A percentile compares a stretch with the other conserved stretches of the same genome.
phyloP scores from a whole-genome alignment of 176 grass and related monocot genomes.

The Triticum aestivum region DNA sequence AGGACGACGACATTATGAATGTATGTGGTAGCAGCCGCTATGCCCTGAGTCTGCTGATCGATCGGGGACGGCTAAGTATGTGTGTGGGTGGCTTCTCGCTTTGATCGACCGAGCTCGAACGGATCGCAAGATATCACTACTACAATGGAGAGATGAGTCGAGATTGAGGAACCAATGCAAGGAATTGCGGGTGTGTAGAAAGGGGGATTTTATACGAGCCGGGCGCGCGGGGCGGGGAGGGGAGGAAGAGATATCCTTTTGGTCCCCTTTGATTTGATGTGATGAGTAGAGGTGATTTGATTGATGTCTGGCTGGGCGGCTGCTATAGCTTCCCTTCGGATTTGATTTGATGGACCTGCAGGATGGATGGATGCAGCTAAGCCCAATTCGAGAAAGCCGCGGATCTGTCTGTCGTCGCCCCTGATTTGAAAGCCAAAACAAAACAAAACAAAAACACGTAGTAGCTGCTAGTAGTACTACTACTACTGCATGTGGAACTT shows the following conservation, averaged over 20 bases:
- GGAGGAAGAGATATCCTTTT: conserved; percentile 41
- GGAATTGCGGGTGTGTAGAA: not conserved
- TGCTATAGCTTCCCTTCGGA: conserved; percentile 42
- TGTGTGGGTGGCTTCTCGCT: not conserved
- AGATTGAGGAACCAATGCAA: not conserved
- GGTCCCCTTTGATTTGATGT: conserved; percentile 45
- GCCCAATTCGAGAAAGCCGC: conserved; percentile 65
- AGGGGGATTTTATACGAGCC: conserved; percentile 41
- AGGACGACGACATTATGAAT: conserved; percentile 53
- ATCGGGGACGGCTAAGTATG: not conserved
- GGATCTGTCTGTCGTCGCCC: conserved; percentile 95
- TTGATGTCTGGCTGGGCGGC: conserved; percentile 37
- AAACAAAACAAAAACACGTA: not conserved
- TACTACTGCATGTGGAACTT: conserved; percentile 48
- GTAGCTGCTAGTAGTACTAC: not conserved
- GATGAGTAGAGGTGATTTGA: conserved; percentile 55
- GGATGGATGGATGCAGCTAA: not conserved
- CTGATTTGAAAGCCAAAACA: conserved; percentile 53
- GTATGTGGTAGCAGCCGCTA: not conserved
- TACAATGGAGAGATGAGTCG: not conserved
- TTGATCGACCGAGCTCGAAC: not conserved
- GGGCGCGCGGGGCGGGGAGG: not conserved
- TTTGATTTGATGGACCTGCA: conserved; percentile 99
- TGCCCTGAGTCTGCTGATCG: not conserved
- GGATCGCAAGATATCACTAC: not conserved